These are phyloP conservation scores for Phaeosphaeriaceae sp. DNA, from an alignment of 2,329 filamentous ascomycete genomes.

Conservation along the genomic window DNA sequence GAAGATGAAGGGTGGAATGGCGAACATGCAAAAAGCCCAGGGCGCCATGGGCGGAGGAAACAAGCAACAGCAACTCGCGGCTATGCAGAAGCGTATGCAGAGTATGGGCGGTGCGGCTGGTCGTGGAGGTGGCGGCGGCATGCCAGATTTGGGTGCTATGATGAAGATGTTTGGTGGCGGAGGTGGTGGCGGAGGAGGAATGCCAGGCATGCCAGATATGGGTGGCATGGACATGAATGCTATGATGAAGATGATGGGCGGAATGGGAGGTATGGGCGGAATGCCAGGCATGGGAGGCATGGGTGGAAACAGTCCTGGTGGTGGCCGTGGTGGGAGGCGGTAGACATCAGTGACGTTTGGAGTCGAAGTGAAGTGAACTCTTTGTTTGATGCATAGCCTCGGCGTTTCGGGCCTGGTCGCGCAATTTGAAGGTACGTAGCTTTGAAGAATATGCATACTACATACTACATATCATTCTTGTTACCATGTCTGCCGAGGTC, in stretches of 20 bases:
- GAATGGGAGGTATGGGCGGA: slow-evolving; percentile 36
- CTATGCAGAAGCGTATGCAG: slow-evolving; percentile 95
- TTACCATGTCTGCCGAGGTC: background rate
- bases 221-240: slow-evolving; percentile 42
- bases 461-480: background rate
- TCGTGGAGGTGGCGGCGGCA: slow-evolving; percentile 60
- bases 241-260: slow-evolving; percentile 49
- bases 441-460: too few relatives aligned
- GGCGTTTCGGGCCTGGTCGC: slow-evolving; percentile 28
- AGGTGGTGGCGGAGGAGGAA: slow-evolving; percentile 60
- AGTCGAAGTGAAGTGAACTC: slow-evolving; percentile 6
- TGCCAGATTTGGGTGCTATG: slow-evolving; percentile 84
- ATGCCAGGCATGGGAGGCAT: slow-evolving; percentile 24
- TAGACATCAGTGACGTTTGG: background rate
- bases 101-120: slow-evolving; percentile 82
- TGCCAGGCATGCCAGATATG: slow-evolving; percentile 46
- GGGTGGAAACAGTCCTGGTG: slow-evolving; percentile 28
- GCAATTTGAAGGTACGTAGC: background rate
- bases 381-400: slow-evolving; percentile 36
- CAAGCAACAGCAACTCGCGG: slow-evolving; percentile 90
- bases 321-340: background rate
- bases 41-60: slow-evolving; percentile 90
- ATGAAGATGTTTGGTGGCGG: slow-evolving; percentile 90
- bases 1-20: slow-evolving; percentile 97
- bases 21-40: slow-evolving; percentile 95